Evolutionary conservation across 768 basidiomycete species (phyloP), one percentile per base, ranked within the genome.

Genomic region (Naganishia vaughanmartiniae): DNA sequence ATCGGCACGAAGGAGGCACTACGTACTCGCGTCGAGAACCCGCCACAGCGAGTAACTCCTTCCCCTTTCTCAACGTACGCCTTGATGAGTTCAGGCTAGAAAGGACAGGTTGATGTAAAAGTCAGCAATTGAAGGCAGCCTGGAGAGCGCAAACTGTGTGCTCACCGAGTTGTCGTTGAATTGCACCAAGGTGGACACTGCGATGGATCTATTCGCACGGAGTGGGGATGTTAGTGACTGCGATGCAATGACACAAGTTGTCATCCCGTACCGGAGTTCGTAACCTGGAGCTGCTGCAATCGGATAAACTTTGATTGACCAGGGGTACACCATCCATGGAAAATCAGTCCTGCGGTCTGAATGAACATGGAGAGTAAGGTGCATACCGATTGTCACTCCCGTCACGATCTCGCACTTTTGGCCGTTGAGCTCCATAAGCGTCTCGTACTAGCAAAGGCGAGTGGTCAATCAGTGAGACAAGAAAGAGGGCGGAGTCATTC

Each of bases 401-500:
- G 94, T 97, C 28, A 96, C 91, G 28, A 97, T 92, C 79, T 95
- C 91, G 74, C 93, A 95, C 0, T 88, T 85, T 58, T 86, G 84
- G 10, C 93, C 95, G 63, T 93, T 93, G 72, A 96, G 84, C 70
- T 93, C 90, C 55, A 90, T 82, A 67, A 99, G 84, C 91, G 93
- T 95, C 26, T 90, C 86, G 56, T 90, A 77, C 79, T 96, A 90
- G 11, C 34, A 39, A 21, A 33, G 10, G 19, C 26, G 10, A 17
- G 9, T 5, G 21, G 9, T 58, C n/a, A 14, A 6, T 14, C 21
- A 36, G 33, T 3, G 12, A 12, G 2, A 28, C 2, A 31, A 2
- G 26, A 0, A 14, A 1, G 19, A 26, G 33, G 10, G 30, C 14
- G 15, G 28, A 71, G 39, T 9, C 12, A 53, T 12, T 4, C 2